Percentiles rank a stretch among this genome's conserved stretches.
These are phyloP conservation scores for Grosmannia penicillata DNA, from an alignment of 2,329 filamentous ascomycete species.

Conservation along the genomic window DNA sequence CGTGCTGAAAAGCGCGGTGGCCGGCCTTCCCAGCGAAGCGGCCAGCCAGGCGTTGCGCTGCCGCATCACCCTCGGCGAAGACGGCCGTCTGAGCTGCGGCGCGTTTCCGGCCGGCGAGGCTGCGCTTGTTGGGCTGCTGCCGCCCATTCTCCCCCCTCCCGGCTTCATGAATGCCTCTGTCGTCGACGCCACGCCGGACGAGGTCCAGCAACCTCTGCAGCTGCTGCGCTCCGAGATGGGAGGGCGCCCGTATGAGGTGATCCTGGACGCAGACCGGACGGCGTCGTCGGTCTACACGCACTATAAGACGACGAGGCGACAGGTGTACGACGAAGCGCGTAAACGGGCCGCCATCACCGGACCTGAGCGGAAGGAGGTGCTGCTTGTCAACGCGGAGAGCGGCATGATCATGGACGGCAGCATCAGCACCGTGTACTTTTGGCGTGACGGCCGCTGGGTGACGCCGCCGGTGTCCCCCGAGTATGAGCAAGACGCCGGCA, in stretches of 20 bases:
- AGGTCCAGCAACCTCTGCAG: not conserved
- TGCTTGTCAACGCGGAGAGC: conserved; percentile 49
- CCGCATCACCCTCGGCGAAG: conserved; percentile 35
- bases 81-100: conserved; percentile 31
- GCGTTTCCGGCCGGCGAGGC: conserved; percentile 21
- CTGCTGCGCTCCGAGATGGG: conserved; percentile 12
- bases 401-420: conserved; percentile 73
- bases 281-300: conserved; percentile 52
- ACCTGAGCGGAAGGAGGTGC: conserved; percentile 49
- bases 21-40: conserved; percentile 6
- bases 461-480: conserved; percentile 51
- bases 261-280: conserved; percentile 28
- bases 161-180: conserved; percentile 11
- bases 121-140: conserved; percentile 40
- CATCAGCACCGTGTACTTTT: conserved; percentile 71
- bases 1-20: conserved; percentile 11
- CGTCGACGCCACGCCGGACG: not conserved
- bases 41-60: conserved; percentile 30
- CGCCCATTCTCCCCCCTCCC: conserved; percentile 35
- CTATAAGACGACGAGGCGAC: conserved; percentile 70
- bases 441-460: conserved; percentile 57
- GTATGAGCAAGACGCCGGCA: conserved; percentile 26
- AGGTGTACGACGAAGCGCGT: conserved; percentile 58
- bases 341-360: conserved; percentile 41
- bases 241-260: conserved; percentile 23